These are phyloP conservation scores for Stachybotrys elegans DNA, from an alignment of 2,329 filamentous ascomycete genomes.

Conservation along the genomic window DNA sequence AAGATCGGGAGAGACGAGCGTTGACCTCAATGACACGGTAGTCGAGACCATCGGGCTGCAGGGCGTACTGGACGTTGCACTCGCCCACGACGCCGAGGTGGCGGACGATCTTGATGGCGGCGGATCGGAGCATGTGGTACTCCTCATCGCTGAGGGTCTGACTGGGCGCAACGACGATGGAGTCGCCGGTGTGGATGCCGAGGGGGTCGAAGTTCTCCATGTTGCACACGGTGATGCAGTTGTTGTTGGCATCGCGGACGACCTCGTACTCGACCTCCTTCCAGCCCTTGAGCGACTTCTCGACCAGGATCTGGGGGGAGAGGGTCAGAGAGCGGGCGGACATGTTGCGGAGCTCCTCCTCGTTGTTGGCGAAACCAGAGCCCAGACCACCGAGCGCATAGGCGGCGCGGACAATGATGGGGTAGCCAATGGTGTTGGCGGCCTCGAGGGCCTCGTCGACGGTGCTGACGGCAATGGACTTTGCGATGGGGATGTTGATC, in stretches of 20 bases:
- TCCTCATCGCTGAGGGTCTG: conserved; percentile 98
- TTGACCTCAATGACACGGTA: conserved; percentile 99
- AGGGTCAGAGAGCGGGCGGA: conserved; percentile 88
- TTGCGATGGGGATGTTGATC: conserved; percentile 95
- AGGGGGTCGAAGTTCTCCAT: conserved; percentile 87
- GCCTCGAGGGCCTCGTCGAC: conserved; percentile 89
- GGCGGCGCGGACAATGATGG: conserved; percentile 95
- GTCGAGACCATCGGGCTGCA: conserved; percentile 94
- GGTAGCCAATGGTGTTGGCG: conserved; percentile 83
- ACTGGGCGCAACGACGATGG: conserved; percentile 94
- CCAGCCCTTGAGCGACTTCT: conserved; percentile 99
- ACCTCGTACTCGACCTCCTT: conserved; percentile 99
- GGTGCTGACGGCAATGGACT: conserved; percentile 88
- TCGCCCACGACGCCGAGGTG: conserved; percentile 96
- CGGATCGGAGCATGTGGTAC: conserved; percentile 98
- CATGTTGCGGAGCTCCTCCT: conserved; percentile 90
- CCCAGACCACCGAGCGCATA: conserved; percentile 95
- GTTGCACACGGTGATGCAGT: conserved; percentile 97
- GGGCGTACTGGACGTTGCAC: conserved; percentile 97
- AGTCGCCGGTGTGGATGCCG: conserved; percentile 96
- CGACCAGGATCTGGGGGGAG: conserved; percentile 92
- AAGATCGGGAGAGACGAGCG: conserved; percentile 94
- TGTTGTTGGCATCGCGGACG: conserved; percentile 93
- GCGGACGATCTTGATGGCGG: conserved; percentile 96
- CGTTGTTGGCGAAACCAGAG: conserved; percentile 91